Base-by-base conservation (phyloP, 2,329 filamentous ascomycete species). In the Tolypocladium amazonense region DNA sequence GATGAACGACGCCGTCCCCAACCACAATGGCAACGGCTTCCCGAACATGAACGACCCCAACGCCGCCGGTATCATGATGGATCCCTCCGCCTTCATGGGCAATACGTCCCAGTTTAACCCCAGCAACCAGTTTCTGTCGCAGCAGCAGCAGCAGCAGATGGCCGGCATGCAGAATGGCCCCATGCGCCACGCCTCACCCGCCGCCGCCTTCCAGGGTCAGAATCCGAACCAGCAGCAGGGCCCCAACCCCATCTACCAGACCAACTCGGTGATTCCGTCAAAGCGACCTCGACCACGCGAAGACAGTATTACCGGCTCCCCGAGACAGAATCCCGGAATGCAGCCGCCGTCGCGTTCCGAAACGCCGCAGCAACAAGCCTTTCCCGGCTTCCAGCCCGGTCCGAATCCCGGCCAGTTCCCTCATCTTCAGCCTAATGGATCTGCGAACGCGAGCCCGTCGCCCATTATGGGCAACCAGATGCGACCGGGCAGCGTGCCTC, bases 381-480 rank as follows among this genome's bases (percentile, higher is more conserved):
- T 87, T 67, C 79, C 87, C 35, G 85, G 85, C 65, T 93, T 88
- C 72, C 89, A 87, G 70, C 82, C 80, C 56, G 82, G 81, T 68
- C 84, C 83, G 70, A 83, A 83, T 64, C 82, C 85, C 57, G 77
- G 78, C 50, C 87, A 88, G 69, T 96, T 93, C 71, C 86, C 90
- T 63, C 92, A 96, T 75, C 82, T 96, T 59, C 89, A 91, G 69
- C 85, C 88, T 65, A 88, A 89, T 68, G 87, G 88, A 57, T 92
- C 91, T 4, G 82, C 86, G 57, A 94, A 92, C 72, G 88, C 90
- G 62, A 96, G 91, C 45, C 93, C 93, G 14, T 97, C 94, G 8
- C 94, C 94, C 35, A 93, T 95, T 63, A 92, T 97, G 85, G 85
- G 85, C 62, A 92, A 88, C 70, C 92, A 95, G 68, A 79, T 87